phyloP scores from a whole-genome alignment of 2,329 filamentous ascomycete genomes.

The Lasiodiplodia sp. region DNA sequence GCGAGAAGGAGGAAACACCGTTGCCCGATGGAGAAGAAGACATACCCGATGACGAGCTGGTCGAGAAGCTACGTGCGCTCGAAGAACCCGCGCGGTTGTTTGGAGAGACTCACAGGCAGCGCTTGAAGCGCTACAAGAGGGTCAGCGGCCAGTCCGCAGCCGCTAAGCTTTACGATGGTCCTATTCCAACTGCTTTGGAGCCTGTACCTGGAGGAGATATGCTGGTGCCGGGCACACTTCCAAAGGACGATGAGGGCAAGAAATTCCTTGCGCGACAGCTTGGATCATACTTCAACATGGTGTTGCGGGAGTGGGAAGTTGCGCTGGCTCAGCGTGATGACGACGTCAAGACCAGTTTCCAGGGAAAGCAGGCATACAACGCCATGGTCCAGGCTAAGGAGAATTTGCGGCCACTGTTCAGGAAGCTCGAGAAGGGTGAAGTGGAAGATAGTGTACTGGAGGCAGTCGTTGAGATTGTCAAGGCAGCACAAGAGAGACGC shows the following conservation, averaged over 20 bases:
- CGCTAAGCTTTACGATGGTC: constrained; percentile 69
- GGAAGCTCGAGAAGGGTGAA: constrained; percentile 82
- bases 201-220: constrained; percentile 86
- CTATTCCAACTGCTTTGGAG: constrained; percentile 84
- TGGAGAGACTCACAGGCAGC: constrained; percentile 76
- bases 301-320: constrained; percentile 85
- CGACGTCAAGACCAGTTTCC: constrained; percentile 72
- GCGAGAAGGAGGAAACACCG: constrained; percentile 53
- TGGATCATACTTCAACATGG: constrained; percentile 94
- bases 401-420: constrained; percentile 89
- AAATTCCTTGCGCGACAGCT: constrained; percentile 84
- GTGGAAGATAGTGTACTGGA: constrained; percentile 80
- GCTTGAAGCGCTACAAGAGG: constrained; percentile 74
- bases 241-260: constrained; percentile 69
- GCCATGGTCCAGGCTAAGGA: constrained; percentile 88
- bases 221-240: constrained; percentile 73
- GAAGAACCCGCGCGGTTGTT: constrained; percentile 80
- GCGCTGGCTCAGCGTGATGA: constrained; percentile 70
- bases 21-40: constrained; percentile 61
- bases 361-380: constrained; percentile 80
- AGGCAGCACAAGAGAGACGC: constrained; percentile 84
- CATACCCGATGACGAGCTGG: constrained; percentile 74
- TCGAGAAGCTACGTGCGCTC: constrained; percentile 71
- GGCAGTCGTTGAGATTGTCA: constrained; percentile 89
- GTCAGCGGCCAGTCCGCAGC: constrained; percentile 57